These are phyloP conservation scores for Hymenoscyphus albidus DNA, from an alignment of 2,329 filamentous ascomycete species.

Conservation along the genomic window DNA sequence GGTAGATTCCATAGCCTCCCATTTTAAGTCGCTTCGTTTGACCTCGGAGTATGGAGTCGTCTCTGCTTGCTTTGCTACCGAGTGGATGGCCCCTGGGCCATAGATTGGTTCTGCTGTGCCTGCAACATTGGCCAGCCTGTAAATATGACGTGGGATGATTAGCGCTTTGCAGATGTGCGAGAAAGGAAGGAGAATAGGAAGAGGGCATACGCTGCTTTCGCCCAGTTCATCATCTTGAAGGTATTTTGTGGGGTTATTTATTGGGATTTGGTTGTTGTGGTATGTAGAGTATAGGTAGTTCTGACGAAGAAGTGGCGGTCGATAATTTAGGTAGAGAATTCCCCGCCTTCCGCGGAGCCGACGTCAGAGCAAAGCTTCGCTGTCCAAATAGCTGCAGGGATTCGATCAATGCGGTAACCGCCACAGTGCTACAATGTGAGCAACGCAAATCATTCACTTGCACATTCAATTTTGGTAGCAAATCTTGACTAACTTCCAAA, in stretches of 20 bases:
- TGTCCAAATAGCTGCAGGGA: background rate
- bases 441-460: background rate
- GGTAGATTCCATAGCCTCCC: slow-evolving; percentile 76
- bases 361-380: slow-evolving; percentile 10
- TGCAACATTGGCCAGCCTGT: slow-evolving; percentile 71
- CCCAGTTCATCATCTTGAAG: slow-evolving; percentile 82
- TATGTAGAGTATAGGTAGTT: slow-evolving; percentile 7
- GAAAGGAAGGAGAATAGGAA: slow-evolving; percentile 8
- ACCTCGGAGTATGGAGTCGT: slow-evolving; percentile 77
- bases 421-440: background rate
- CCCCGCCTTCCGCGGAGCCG: slow-evolving; percentile 9
- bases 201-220: slow-evolving; percentile 75
- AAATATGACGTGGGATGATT: slow-evolving; percentile 18
- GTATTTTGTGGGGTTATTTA: slow-evolving; percentile 8
- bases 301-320: background rate
- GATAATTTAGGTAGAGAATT: background rate
- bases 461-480: background rate
- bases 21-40: slow-evolving; percentile 74
- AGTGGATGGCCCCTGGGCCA: slow-evolving; percentile 79
- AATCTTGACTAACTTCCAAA: background rate
- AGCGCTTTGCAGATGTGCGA: slow-evolving; percentile 20
- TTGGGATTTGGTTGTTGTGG: slow-evolving; percentile 11
- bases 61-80: slow-evolving; percentile 77
- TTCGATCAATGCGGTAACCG: background rate
- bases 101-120: slow-evolving; percentile 97